Conservation (phyloP, 495 filamentous ascomycete genomes). For the Neurospora tetrasperma region DNA sequence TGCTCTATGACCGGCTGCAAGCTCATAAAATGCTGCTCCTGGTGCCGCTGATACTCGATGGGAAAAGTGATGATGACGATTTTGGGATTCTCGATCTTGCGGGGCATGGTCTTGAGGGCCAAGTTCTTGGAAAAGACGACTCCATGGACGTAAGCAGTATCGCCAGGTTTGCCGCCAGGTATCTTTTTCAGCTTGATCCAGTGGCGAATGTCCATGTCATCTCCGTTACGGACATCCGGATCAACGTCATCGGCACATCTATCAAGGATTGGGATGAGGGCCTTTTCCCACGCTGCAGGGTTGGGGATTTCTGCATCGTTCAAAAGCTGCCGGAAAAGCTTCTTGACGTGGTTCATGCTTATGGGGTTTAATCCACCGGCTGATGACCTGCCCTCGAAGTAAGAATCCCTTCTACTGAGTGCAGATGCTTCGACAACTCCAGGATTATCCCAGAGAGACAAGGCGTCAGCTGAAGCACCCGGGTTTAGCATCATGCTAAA, state of each 20-base stretch:
- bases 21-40: slow-evolving; percentile 94
- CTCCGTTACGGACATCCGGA: slow-evolving; percentile 76
- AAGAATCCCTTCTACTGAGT: slow-evolving; percentile 73
- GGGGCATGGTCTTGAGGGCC: slow-evolving; percentile 88
- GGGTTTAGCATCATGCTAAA: slow-evolving; percentile 22
- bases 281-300: slow-evolving; percentile 73
- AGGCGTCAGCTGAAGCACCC: slow-evolving; percentile 31
- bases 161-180: slow-evolving; percentile 75
- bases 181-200: slow-evolving; percentile 98
- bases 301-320: slow-evolving; percentile 65
- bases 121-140: slow-evolving; percentile 96
- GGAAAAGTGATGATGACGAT: slow-evolving; percentile 92
- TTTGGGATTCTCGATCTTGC: slow-evolving; percentile 71
- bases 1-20: slow-evolving; percentile 93
- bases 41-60: slow-evolving; percentile 87
- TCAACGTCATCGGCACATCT: slow-evolving; percentile 92
- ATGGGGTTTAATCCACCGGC: slow-evolving; percentile 74
- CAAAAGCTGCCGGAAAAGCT: slow-evolving; percentile 73
- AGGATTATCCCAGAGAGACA: slow-evolving; percentile 28
- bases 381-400: slow-evolving; percentile 64
- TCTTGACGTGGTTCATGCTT: slow-evolving; percentile 79
- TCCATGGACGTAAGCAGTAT: slow-evolving; percentile 90
- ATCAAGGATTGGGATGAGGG: slow-evolving; percentile 81
- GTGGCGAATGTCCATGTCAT: slow-evolving; percentile 97
- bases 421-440: slow-evolving; percentile 37